phyloP scores from a whole-genome alignment of 441 rosid species.

The Populus hybrid region DNA sequence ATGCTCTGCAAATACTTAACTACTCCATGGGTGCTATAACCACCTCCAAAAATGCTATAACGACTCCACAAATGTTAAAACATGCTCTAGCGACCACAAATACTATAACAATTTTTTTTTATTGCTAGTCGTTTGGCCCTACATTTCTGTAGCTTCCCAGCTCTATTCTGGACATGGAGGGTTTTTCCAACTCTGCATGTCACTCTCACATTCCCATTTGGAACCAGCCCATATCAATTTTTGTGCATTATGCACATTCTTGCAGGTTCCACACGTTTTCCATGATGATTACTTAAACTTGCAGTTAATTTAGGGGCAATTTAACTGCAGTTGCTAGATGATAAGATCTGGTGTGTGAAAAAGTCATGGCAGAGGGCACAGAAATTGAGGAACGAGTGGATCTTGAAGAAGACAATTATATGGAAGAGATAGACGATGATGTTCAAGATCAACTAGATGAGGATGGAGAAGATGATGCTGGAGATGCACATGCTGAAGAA shows the following conservation, averaged over 20 bases:
- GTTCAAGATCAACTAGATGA: conserved; percentile 71
- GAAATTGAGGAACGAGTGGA: conserved; percentile 93
- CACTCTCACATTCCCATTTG: neutral
- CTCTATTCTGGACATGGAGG: neutral
- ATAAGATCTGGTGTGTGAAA: conserved; percentile 39
- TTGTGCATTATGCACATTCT: conserved; percentile 24
- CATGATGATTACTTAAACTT: conserved; percentile 31
- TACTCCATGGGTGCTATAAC: no score
- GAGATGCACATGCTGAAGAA: conserved; percentile 45
- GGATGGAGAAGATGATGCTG: conserved; percentile 58
- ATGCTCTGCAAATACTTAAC: no score
- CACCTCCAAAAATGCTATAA: no score
- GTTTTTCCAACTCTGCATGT: conserved; percentile 1
- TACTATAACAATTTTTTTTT: neutral
- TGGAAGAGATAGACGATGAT: conserved; percentile 92
- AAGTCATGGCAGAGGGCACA: conserved; percentile 62
- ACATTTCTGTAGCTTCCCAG: neutral
- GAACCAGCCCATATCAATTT: neutral
- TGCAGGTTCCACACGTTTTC: conserved; percentile 27
- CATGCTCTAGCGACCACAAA: neutral
- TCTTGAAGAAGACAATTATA: conserved; percentile 88
- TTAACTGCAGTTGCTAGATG: conserved; percentile 47
- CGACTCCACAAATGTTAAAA: no score
- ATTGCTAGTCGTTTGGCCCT: neutral
- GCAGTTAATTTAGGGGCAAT: conserved; percentile 27